Evolutionary conservation across 805 yeast species (phyloP), one percentile per base, ranked within the genome.

Genomic region (Sugiyamaella boreocaroliniensis): DNA sequence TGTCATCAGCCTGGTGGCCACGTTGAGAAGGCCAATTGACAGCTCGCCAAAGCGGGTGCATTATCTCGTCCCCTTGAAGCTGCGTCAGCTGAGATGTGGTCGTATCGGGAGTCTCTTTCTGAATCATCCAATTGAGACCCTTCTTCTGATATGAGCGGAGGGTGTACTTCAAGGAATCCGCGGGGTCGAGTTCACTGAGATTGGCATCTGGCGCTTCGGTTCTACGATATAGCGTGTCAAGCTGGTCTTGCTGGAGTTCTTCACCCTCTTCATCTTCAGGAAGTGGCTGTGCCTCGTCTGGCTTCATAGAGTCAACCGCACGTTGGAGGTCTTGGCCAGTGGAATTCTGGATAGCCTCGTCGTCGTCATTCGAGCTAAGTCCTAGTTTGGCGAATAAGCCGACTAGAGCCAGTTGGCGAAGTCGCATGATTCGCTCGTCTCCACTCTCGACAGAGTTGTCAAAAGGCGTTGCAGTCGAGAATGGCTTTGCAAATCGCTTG

Each of bases 61-160:
- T 76, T 40, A 80, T 70, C 2, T 80, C 83, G 58, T 54, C 71
- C 48, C 58, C 69, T 3, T 55, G 57, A 2, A 51, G 54, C 4
- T 59, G 55, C 2, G 69, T 53, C 11, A 61, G 56, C 15, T 59
- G 64, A 8, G 56, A 62, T 26, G 52, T 61, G 55, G 52, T 52
- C 58, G n/a, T 68, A 76, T 57, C 84, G 89, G 41, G 41, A 5
- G 78, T 75, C 63, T 89, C 96, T 52, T 92, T 73, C 32, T 81
- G 76, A n/a, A 89, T 68, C 92, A 89, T 84, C 97, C 97, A 89
- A 1, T 90, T 80, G 29, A 89, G 69, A 0, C 95, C 96, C 61
- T 84, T 88, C 55, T 79, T 82, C 67, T 92, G 98, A 65, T 92
- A 92, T 0, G 81, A 78, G 52, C 96, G 72, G 48, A 92, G 69